Conservation (phyloP, 805 yeast genomes). For the Saturnispora saitoi region DNA sequence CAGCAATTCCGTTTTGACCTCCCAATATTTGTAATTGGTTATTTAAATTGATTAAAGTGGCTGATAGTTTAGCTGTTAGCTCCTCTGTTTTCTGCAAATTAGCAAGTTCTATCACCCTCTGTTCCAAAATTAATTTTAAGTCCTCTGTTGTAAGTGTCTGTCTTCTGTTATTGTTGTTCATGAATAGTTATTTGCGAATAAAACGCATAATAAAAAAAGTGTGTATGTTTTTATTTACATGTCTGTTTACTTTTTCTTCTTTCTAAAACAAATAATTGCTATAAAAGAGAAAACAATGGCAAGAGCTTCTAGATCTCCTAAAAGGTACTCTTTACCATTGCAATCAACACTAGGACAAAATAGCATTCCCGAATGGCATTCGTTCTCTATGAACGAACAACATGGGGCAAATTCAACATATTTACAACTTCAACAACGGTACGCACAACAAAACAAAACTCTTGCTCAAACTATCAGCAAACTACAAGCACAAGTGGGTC, state of each 20-base stretch:
- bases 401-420: background rate
- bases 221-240: background rate
- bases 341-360: background rate
- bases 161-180: slow-evolving; percentile 1
- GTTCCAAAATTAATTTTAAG: slow-evolving; percentile 14
- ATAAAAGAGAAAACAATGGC: background rate
- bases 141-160: slow-evolving; percentile 6
- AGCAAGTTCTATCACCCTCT: slow-evolving; percentile 44
- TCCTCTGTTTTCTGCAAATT: slow-evolving; percentile 39
- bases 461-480: slow-evolving; percentile 51
- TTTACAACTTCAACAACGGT: slow-evolving; percentile 20
- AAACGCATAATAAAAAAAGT: background rate
- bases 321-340: slow-evolving; percentile 1
- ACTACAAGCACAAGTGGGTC: slow-evolving; percentile 41
- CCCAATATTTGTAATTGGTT: slow-evolving; percentile 37
- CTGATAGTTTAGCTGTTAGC: slow-evolving; percentile 37
- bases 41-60: slow-evolving; percentile 41
- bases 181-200: background rate
- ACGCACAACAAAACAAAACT: slow-evolving; percentile 43
- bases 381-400: background rate
- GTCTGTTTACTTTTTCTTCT: background rate
- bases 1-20: slow-evolving; percentile 45
- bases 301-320: slow-evolving; percentile 4
- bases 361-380: background rate
- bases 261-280: background rate